A percentile compares a stretch with the other conserved stretches of the same genome.
phyloP scores from a whole-genome alignment of 768 basidiomycete genomes.

The Trametes maxima region DNA sequence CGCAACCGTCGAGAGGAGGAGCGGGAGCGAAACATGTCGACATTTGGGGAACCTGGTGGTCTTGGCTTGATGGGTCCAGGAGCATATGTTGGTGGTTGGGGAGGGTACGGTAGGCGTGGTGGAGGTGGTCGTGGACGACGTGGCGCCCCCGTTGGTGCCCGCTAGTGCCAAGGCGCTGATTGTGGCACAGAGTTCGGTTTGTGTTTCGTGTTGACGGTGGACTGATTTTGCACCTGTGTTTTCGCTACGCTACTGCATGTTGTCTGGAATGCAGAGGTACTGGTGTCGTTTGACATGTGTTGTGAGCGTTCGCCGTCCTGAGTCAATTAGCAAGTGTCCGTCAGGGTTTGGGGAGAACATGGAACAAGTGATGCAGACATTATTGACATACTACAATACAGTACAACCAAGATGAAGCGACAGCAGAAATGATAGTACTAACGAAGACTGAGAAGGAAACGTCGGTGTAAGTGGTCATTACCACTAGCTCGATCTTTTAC shows the following conservation, averaged over 20 bases:
- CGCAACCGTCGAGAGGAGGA: conserved; percentile 81
- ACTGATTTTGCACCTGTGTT: conserved; percentile 2
- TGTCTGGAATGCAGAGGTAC: conserved; percentile 14
- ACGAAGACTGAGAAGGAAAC: neutral
- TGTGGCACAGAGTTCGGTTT: neutral
- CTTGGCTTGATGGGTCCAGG: conserved; percentile 78
- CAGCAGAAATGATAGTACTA: neutral
- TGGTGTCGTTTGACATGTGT: too few species aligned
- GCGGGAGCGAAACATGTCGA: conserved; percentile 80
- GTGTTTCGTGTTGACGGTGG: neutral
- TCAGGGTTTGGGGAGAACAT: neutral
- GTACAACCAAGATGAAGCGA: neutral
- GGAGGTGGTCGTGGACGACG: conserved; percentile 43
- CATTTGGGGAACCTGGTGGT: conserved; percentile 85
- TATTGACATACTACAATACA: conserved; percentile 8
- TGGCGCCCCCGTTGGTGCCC: conserved; percentile 28
- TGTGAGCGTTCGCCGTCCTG: too few species aligned
- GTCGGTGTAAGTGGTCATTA: neutral
- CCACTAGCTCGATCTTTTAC: conserved; percentile 1
- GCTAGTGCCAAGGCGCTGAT: neutral
- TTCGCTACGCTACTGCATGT: conserved; percentile 11
- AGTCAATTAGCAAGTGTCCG: too few species aligned
- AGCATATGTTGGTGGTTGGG: conserved; percentile 79
- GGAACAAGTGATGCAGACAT: neutral
- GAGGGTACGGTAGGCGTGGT: conserved; percentile 61